phyloP scores from a whole-genome alignment of 2,329 filamentous ascomycete genomes.

The Diplodia mutila region DNA sequence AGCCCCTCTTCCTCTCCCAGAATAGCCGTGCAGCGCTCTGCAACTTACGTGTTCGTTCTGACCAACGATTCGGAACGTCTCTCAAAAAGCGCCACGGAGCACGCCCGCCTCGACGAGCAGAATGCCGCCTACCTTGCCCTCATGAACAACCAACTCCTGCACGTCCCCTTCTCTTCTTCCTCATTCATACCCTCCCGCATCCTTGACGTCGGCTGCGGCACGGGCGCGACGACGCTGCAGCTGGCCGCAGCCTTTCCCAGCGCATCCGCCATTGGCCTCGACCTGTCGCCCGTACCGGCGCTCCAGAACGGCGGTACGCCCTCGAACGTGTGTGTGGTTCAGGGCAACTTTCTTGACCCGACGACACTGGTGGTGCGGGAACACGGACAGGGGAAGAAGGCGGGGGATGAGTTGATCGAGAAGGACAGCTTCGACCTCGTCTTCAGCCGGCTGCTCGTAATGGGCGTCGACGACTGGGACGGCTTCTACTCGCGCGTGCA shows the following conservation, averaged over 20 bases:
- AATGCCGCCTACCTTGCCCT: conserved; percentile 25
- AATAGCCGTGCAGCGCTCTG: background rate
- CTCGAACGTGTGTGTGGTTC: conserved; percentile 28
- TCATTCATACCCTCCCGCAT: conserved; percentile 21
- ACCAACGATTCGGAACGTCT: no score
- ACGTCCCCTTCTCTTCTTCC: conserved; percentile 25
- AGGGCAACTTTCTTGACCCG: conserved; percentile 27
- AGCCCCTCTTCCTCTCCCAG: background rate
- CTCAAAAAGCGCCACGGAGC: conserved; percentile 28
- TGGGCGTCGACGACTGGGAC: conserved; percentile 56
- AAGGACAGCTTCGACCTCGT: conserved; percentile 55
- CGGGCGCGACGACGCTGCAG: conserved; percentile 28
- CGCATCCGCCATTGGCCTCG: conserved; percentile 28
- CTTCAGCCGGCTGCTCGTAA: conserved; percentile 55
- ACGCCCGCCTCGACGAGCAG: conserved; percentile 33
- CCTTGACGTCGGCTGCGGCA: conserved; percentile 32
- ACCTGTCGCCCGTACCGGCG: conserved; percentile 35
- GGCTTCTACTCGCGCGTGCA: background rate
- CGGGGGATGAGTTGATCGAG: no score
- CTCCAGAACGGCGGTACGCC: conserved; percentile 21
- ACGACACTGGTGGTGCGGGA: background rate
- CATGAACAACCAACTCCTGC: conserved; percentile 29
- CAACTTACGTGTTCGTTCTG: no score
- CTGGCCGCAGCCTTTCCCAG: conserved; percentile 27
- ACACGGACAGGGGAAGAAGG: no score